Percentiles rank a stretch among this genome's conserved stretches.
phyloP scores from a whole-genome alignment of 2,329 filamentous ascomycete species.

The Aureobasidium lini region DNA sequence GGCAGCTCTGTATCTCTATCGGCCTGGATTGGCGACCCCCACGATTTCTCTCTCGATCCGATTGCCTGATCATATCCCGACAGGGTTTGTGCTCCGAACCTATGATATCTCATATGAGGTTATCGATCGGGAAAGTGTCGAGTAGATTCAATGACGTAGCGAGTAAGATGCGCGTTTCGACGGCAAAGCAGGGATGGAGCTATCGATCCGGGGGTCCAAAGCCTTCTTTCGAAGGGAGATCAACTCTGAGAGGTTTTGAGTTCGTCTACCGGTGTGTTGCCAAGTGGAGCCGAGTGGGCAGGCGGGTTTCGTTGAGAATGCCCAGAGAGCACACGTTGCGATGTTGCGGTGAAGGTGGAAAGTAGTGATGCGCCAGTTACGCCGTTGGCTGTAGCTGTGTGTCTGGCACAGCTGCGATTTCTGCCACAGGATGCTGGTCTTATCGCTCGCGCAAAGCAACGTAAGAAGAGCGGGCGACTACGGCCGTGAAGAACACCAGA shows the following conservation, averaged over 20 bases:
- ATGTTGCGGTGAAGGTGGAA: neutral
- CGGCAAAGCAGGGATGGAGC: neutral
- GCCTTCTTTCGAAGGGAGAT: neutral
- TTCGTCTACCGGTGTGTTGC: neutral
- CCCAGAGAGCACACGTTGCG: neutral
- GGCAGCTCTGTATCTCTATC: neutral
- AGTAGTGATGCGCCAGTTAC: neutral
- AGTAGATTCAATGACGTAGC: neutral
- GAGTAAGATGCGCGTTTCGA: neutral
- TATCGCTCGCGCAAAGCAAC: neutral
- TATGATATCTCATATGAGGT: neutral
- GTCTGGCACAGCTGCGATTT: neutral
- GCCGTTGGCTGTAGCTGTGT: neutral
- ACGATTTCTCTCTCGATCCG: neutral
- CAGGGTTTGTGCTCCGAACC: neutral
- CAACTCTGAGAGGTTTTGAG: neutral
- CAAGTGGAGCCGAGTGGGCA: neutral
- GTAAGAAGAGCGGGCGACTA: neutral
- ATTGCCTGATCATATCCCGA: neutral
- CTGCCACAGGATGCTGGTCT: neutral
- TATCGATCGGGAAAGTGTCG: neutral
- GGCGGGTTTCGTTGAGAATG: constrained; percentile 4
- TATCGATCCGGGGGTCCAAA: neutral
- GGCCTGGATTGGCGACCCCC: neutral
- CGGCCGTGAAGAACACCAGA: neutral